Base-by-base conservation (phyloP, 345 rosid genomes). In the Euphorbia peplus region DNA sequence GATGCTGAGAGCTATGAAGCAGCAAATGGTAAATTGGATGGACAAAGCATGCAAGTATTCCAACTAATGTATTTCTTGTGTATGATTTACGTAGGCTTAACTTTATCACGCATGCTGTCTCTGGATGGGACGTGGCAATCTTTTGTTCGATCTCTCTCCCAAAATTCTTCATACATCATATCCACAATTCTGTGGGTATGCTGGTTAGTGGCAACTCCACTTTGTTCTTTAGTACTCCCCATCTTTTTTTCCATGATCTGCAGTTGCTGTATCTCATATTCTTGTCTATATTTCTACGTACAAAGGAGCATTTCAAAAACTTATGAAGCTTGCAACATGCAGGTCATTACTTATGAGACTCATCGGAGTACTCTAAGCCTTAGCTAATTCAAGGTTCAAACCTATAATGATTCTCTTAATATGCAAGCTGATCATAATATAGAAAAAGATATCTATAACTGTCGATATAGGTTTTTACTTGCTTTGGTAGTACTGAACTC, bases 151-250 rank as follows among this genome's bases (percentile, higher is more conserved):
- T 90, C 95, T 69, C 82, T 92, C 72, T 80, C 89, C 51, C 76
- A 71, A 83, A 88, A 88, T 69, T 72, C 83, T 61, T 83, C 89
- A 25, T 75, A 81, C 71, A 79, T 92, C 63, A 48, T 87, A 64
- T 90, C 98, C 63, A 92, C 91, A 0, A 79, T 92, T 28, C 58
- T 80, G 22, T 92, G 98, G 98, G 96, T 92, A 60, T 90, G 88
- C 82, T 90, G 95, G 96, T 92, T 75, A 69, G 88, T 75, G 61
- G 22, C 44, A 51, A 56, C 68, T 69, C 54, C 24, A 42, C 44
- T 47, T 69, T 66, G 6, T 71, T 62, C 63, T 63, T 70, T 55
- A 4, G 51, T 67, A 50, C 46, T 18, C n/a, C 70, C 28, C 3
- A 39, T 19, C 53, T 55, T 3, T 60, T 21, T 54, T 41, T 32